Evolutionary conservation across 495 filamentous ascomycete species (phyloP), one percentile per base, ranked within the genome.

Genomic region (Thermochaetoides thermophila): DNA sequence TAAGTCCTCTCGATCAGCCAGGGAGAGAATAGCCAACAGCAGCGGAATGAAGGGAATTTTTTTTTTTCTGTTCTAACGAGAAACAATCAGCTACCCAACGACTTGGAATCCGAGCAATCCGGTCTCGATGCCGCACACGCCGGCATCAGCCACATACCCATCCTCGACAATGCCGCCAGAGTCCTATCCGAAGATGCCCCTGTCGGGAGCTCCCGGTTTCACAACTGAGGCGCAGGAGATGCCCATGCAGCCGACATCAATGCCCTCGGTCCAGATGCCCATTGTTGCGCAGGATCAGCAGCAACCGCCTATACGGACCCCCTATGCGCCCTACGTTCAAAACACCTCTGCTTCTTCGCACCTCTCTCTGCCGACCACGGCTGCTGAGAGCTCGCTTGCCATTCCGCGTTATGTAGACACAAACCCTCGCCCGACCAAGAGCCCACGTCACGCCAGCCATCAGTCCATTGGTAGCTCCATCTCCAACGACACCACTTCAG

Each of bases 371-470:
- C 44, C 61, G 11, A 54, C 58, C 5, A 54, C 60, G 11, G 14
- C 28, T 7, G 20, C 16, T 27, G 49, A 58, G 43, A 49, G 48
- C 43, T 49, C 50, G 23, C 50, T 65, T 35, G 60, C 55, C 42
- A 49, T 63, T 20, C 56, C 57, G 15, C 52, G 61, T 33, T 68
- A 66, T 43, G 54, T 69, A 18, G 64, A 69, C 43, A 60, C 48
- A 35, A 69, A 71, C 40, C 64, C 66, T 10, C 59, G 68, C 10
- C 68, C 68, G 12, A 47, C 63, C 27, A 72, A 72, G 44, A 65
- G 58, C 33, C 64, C 68, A 7, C 55, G 68, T 12, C 65, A 68
- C 40, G 53, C 50, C n/a, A 60, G 53, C 48, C 61, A 60, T 49
- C 63, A 55, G 40, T 64, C 62, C 11, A 46, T 60, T 24, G 41